Evolutionary conservation across 1,284 basidiomycete species (phyloP).

Genomic region (Wallemia hederae): DNA sequence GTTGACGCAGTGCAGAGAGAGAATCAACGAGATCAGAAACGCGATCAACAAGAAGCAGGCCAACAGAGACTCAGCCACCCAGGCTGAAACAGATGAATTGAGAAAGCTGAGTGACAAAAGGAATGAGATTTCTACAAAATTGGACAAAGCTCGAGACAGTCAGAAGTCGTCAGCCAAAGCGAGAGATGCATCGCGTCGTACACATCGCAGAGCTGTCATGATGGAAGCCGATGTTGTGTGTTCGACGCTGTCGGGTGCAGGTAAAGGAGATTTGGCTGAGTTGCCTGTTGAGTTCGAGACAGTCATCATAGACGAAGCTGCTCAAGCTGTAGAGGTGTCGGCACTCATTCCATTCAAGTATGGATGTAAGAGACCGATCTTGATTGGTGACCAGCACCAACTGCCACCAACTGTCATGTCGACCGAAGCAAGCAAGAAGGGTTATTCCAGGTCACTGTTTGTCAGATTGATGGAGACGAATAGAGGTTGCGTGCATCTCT

Average conservation of each 20-base stretch:
- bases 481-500: conserved; percentile 53
- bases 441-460: conserved; percentile 75
- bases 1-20: conserved; percentile 29
- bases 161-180: conserved; percentile 39
- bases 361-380: conserved; percentile 49
- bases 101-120: conserved; percentile 34
- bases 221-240: conserved; percentile 79
- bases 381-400: conserved; percentile 97
- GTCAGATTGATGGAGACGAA: conserved; percentile 60
- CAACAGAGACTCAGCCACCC: conserved; percentile 21
- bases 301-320: conserved; percentile 92
- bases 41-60: conserved; percentile 31
- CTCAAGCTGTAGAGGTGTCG: conserved; percentile 83
- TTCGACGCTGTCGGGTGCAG: conserved; percentile 69
- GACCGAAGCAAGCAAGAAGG: conserved; percentile 42
- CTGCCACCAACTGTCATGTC: conserved; percentile 90
- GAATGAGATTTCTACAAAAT: conserved; percentile 31
- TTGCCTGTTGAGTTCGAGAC: conserved; percentile 59
- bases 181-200: conserved; percentile 44
- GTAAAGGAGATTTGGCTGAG: conserved; percentile 55
- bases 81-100: conserved; percentile 24
- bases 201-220: conserved; percentile 43
- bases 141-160: conserved; percentile 51
- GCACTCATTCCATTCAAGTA: conserved; percentile 92
- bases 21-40: conserved; percentile 36